phyloP scores from a whole-genome alignment of 257 asterid species.

The Solanum clarkiae region DNA sequence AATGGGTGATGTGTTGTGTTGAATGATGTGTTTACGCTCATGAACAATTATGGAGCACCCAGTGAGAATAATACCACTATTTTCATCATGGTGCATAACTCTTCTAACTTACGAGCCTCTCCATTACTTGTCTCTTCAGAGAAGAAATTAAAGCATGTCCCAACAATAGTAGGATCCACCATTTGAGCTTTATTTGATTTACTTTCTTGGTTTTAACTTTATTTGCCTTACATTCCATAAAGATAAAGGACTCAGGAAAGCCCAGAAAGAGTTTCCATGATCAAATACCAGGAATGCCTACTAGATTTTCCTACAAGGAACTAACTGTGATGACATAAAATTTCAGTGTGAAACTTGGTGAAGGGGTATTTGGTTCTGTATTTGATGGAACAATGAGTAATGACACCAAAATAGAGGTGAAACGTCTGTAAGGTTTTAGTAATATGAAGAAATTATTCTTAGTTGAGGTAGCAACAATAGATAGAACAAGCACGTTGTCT shows the following conservation, averaged over 20 bases:
- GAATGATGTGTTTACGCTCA: not conserved
- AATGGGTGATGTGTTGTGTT: not conserved
- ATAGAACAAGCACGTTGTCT: too few species aligned
- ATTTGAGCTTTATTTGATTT: not conserved
- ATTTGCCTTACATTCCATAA: not conserved
- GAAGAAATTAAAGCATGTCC: not conserved
- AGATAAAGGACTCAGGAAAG: not conserved
- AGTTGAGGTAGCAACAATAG: not conserved
- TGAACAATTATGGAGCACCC: not conserved
- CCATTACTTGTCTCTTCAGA: not conserved
- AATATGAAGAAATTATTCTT: not conserved
- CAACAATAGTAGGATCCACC: not conserved
- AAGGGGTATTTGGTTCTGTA: conserved; percentile 13
- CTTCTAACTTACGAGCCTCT: not conserved
- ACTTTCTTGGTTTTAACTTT: not conserved
- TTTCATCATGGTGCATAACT: conserved; percentile 4
- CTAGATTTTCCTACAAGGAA: not conserved
- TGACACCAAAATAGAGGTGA: conserved; percentile 7
- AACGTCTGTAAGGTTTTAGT: not conserved
- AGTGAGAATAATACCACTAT: too few species aligned
- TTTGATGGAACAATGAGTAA: conserved; percentile 1
- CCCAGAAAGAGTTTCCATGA: not conserved
- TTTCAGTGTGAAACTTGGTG: conserved; percentile 8
- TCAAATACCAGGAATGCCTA: conserved; percentile 11
- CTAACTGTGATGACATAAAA: too few species aligned